Percentiles rank a stretch among this genome's conserved stretches.
Conservation (phyloP, 2,329 filamentous ascomycete genomes). For the Hypoxylon sp. region DNA sequence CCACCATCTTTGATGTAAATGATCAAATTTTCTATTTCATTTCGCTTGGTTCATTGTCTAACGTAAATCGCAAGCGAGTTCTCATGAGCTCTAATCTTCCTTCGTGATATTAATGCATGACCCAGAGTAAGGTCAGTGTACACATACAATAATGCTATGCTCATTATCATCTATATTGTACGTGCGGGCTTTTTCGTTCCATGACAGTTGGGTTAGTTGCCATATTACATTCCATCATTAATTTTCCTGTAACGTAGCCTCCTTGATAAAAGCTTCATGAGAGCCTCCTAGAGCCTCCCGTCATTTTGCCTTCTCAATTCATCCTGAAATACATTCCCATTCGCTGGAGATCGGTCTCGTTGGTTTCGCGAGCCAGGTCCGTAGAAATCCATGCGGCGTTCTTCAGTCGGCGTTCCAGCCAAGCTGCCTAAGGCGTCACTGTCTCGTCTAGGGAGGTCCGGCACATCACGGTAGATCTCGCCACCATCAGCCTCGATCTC, state of each 20-base stretch:
- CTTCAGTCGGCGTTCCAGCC: slow-evolving; percentile 63
- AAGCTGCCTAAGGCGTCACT: slow-evolving; percentile 67
- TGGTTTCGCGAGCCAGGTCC: slow-evolving; percentile 48
- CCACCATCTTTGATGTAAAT: slow-evolving; percentile 1
- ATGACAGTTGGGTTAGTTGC: slow-evolving; percentile 9
- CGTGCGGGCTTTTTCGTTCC: slow-evolving; percentile 9
- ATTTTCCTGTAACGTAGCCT: slow-evolving; percentile 18
- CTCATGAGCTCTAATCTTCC: slow-evolving; percentile 1
- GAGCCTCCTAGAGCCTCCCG: slow-evolving; percentile 54
- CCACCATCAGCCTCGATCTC: slow-evolving; percentile 51
- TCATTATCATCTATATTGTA: slow-evolving; percentile 16
- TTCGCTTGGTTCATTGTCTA: slow-evolving; percentile 24
- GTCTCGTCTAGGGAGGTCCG: slow-evolving; percentile 57
- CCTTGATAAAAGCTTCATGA: slow-evolving; percentile 3
- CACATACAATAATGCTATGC: slow-evolving; percentile 21
- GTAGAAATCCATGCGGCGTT: slow-evolving; percentile 59
- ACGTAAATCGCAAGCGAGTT: slow-evolving; percentile 25
- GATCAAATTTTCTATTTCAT: slow-evolving; percentile 26
- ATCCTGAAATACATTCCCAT: slow-evolving; percentile 64
- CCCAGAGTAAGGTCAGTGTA: slow-evolving; percentile 8
- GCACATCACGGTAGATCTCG: slow-evolving; percentile 58
- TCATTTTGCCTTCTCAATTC: slow-evolving; percentile 65
- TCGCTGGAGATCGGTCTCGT: slow-evolving; percentile 18
- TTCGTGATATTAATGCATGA: slow-evolving; percentile 17
- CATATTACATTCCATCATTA: slow-evolving; percentile 1